A percentile compares a stretch with the other conserved stretches of the same genome.
phyloP scores from a whole-genome alignment of 257 asterid genomes.

The Scutellaria barbata region DNA sequence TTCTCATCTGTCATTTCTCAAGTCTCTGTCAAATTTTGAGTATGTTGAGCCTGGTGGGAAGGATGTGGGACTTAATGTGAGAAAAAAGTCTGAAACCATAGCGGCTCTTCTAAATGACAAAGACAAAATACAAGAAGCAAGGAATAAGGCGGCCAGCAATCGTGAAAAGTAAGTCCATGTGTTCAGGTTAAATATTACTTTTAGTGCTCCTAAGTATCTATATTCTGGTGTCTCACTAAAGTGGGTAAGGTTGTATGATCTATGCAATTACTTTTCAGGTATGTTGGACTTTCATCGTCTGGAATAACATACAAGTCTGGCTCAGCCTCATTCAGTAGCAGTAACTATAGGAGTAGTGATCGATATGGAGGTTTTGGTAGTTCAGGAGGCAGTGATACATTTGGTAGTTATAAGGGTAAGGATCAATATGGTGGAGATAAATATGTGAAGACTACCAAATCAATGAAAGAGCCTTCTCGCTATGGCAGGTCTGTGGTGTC shows the following conservation, averaged over 20 bases:
- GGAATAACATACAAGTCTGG: constrained; percentile 83
- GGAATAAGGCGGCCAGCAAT: constrained; percentile 81
- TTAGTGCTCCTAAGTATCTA: constrained; percentile 28
- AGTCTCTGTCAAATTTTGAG: constrained; percentile 90
- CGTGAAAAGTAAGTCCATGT: constrained; percentile 79
- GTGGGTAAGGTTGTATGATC: constrained; percentile 16
- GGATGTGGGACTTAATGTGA: constrained; percentile 90
- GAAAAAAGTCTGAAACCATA: constrained; percentile 87
- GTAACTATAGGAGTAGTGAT: constrained; percentile 52
- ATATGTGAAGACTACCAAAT: constrained; percentile 48
- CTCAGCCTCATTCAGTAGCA: constrained; percentile 71
- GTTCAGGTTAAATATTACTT: constrained; percentile 12
- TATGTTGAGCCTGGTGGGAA: constrained; percentile 93
- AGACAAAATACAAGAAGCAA: constrained; percentile 88
- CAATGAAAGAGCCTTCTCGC: constrained; percentile 63
- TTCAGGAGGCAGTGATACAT: constrained; percentile 53
- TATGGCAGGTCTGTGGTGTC: constrained; percentile 60
- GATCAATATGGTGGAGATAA: constrained; percentile 65
- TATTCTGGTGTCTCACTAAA: constrained; percentile 19
- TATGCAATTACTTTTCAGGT: constrained; percentile 53
- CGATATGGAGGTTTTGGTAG: constrained; percentile 74
- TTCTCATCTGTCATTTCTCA: constrained; percentile 30
- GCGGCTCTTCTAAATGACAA: constrained; percentile 77
- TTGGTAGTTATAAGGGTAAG: constrained; percentile 54
- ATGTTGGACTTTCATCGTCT: constrained; percentile 89